Percentiles rank a stretch among this genome's conserved stretches.
Conservation (phyloP, 176 grass and related monocot species). For the Cenchrus americanus region DNA sequence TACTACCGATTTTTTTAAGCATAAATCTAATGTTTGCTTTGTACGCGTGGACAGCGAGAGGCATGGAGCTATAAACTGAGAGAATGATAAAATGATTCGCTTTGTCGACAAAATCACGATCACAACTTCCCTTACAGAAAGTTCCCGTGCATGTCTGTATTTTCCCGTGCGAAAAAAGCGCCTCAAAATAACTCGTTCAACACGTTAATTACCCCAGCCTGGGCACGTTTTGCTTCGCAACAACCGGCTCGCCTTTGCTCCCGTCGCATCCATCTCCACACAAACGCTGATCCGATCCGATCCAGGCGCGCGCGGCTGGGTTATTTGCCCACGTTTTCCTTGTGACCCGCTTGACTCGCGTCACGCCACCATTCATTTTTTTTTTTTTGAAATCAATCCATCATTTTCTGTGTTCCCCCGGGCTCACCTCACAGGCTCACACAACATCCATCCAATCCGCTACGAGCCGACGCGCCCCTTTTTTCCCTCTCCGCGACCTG, state of each 20-base stretch:
- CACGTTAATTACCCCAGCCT: background rate
- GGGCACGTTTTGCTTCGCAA: background rate
- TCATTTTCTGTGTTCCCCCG: background rate
- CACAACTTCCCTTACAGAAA: background rate
- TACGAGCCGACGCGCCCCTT: background rate
- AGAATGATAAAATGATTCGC: too few species aligned
- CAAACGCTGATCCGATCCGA: background rate
- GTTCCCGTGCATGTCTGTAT: too few species aligned
- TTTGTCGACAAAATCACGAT: too few species aligned
- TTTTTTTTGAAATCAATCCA: too few species aligned
- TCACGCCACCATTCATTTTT: background rate
- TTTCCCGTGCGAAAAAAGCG: background rate
- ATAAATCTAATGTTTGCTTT: too few species aligned
- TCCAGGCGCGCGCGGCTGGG: background rate
- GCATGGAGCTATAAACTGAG: too few species aligned
- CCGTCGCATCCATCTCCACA: background rate
- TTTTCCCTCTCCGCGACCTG: background rate
- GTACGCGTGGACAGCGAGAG: too few species aligned
- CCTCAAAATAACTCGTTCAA: background rate
- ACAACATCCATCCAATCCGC: background rate
- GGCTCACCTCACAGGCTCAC: background rate
- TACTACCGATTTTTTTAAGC: background rate
- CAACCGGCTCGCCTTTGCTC: background rate
- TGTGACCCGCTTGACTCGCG: background rate
- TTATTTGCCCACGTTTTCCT: background rate